Evolutionary conservation across 2,329 filamentous ascomycete species (phyloP), one percentile per base, ranked within the genome.

Genomic region (Botrytis cinerea): DNA sequence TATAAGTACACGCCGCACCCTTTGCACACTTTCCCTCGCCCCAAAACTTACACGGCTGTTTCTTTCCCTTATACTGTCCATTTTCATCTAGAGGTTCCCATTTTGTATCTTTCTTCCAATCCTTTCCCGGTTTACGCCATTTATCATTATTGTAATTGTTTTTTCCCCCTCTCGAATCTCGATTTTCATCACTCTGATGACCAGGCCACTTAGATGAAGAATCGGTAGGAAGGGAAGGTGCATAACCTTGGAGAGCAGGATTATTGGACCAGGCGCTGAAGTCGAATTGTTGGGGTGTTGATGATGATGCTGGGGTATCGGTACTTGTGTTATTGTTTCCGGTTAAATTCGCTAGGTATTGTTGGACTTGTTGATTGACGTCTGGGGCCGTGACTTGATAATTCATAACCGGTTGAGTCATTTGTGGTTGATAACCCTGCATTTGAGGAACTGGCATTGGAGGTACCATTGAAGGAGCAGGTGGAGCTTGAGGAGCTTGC

Each of bases 1-100:
- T 86, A 81, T 91, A 94, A 2, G 91, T 93, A 83, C 92, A 93
- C 78, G 90, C 89, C 51, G 91, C 90, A 35, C 92, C 92, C 80
- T 93, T 91, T 10, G 88, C 89, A 82, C 92, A 93, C 79, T 90
- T 90, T 22, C 91, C 91, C 79, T 92, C 88, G 73, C 88, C 86
- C 85, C 86, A 93, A 81, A 93, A 94, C 32, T 87, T 87, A 81
- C 92, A 93, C 8, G 90, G 86, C 79, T 92, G 90, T 61, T 90
- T 92, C 72, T 90, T 89, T 85, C 87, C 78, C 74, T 80, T 81
- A 69, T 82, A 81, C 78, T 91, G 77, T 45, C 79, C 79, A 67
- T 78, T 78, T 57, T 79, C 78, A 54, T 80, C 79, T 48, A 80
- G 77, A 7, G 76, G 73, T 22, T 74, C 73, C 16, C 72, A 71